A percentile compares a stretch with the other conserved stretches of the same genome.
These are phyloP conservation scores for Mycena alexandri DNA, from an alignment of 768 basidiomycete genomes.

Conservation along the genomic window DNA sequence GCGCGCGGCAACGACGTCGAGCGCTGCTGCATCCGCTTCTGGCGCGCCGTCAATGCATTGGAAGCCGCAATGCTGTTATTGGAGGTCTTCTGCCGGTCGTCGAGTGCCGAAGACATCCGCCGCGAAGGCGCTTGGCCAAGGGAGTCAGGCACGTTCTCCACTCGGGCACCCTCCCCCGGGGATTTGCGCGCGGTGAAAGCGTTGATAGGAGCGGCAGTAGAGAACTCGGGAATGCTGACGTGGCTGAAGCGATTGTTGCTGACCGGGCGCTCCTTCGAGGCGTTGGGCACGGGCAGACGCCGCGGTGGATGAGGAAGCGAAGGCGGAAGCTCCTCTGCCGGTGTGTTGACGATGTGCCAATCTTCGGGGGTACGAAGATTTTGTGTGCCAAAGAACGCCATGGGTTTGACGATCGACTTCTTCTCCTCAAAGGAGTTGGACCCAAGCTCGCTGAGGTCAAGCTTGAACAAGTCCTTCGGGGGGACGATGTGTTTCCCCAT, in stretches of 20 bases:
- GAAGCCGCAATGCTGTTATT: neutral
- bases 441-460: constrained; percentile 44
- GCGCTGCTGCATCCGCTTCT: constrained; percentile 29
- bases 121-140: constrained; percentile 47
- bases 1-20: constrained; percentile 33
- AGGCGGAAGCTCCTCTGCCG: constrained; percentile 47
- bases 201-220: constrained; percentile 60
- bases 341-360: constrained; percentile 51
- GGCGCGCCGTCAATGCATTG: constrained; percentile 24
- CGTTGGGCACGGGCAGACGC: constrained; percentile 35
- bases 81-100: constrained; percentile 17
- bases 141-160: constrained; percentile 27
- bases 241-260: constrained; percentile 36
- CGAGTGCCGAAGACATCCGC: constrained; percentile 40
- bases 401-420: constrained; percentile 23
- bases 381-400: constrained; percentile 26
- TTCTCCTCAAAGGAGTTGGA: constrained; percentile 31
- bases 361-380: constrained; percentile 41
- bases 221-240: constrained; percentile 67
- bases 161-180: constrained; percentile 29
- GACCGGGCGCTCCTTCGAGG: constrained; percentile 16
- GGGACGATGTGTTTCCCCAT: constrained; percentile 65
- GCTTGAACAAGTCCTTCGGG: constrained; percentile 65
- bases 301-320: constrained; percentile 58
- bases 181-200: constrained; percentile 49